Percentiles rank a stretch among this genome's conserved stretches.
Evolutionary conservation across 495 filamentous ascomycete genomes (phyloP).

Genomic region (Glonium stellatum): DNA sequence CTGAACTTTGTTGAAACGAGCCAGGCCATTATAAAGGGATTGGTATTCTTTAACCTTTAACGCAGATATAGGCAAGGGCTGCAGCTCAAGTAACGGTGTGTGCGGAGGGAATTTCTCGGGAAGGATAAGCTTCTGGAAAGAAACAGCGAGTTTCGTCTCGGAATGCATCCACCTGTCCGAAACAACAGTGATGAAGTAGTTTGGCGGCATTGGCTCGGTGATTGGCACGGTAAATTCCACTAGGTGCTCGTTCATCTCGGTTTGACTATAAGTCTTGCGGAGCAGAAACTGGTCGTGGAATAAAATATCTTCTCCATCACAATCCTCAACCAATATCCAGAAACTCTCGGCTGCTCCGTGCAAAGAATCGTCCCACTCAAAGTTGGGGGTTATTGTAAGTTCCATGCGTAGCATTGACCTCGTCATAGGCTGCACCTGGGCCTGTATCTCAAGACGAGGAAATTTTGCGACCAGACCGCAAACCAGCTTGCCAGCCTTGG

Average conservation of each 20-base stretch:
- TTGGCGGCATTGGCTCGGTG: constrained; percentile 94
- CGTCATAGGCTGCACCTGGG: constrained; percentile 89
- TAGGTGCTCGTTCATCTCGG: constrained; percentile 85
- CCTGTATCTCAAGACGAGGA: constrained; percentile 83
- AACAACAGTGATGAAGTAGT: constrained; percentile 92
- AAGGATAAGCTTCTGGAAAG: constrained; percentile 88
- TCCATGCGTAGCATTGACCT: constrained; percentile 93
- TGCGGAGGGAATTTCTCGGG: constrained; percentile 94
- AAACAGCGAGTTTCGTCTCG: constrained; percentile 85
- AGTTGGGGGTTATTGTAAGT: constrained; percentile 87
- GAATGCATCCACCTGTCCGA: constrained; percentile 98
- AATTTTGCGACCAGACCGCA: constrained; percentile 86
- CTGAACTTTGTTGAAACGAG: constrained; percentile 93
- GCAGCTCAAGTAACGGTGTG: constrained; percentile 82
- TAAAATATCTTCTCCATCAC: constrained; percentile 92
- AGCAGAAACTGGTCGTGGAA: constrained; percentile 94
- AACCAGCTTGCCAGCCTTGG: constrained; percentile 79
- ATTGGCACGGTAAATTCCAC: constrained; percentile 96
- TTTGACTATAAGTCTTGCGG: constrained; percentile 72
- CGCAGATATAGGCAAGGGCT: constrained; percentile 79
- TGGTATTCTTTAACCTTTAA: constrained; percentile 80
- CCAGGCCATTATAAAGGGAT: constrained; percentile 75
- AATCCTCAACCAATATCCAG: constrained; percentile 96
- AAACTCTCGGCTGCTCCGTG: constrained; percentile 87
- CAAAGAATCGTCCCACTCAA: constrained; percentile 87